Conservation (phyloP, 805 yeast species). For the Ogataea nakhonphanomensis region DNA sequence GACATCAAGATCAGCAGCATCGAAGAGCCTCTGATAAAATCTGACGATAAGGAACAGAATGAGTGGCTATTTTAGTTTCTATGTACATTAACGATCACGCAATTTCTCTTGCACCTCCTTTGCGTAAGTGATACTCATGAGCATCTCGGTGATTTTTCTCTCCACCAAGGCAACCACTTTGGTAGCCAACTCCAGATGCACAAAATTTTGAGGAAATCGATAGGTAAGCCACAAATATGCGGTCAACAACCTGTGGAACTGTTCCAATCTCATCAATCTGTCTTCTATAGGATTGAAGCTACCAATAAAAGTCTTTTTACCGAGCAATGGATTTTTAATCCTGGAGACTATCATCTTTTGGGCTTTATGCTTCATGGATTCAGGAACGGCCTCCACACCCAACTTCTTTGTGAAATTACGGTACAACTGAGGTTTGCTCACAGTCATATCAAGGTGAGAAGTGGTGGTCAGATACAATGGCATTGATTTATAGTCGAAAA, state of each 20-base stretch:
- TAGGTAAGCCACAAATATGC: constrained; percentile 83
- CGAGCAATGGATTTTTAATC: constrained; percentile 15
- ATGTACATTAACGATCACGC: constrained; percentile 1
- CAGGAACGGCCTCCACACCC: constrained; percentile 31
- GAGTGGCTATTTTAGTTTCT: constrained; percentile 45
- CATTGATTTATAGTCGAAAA: constrained; percentile 45
- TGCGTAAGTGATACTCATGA: constrained; percentile 31
- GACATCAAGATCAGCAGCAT: constrained; percentile 66
- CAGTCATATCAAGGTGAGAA: constrained; percentile 9
- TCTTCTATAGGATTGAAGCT: constrained; percentile 28
- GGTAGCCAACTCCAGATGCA: constrained; percentile 70
- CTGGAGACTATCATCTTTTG: constrained; percentile 11
- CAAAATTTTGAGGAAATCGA: constrained; percentile 77
- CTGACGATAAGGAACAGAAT: constrained; percentile 37
- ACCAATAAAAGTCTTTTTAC: constrained; percentile 18
- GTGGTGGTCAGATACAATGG: constrained; percentile 30
- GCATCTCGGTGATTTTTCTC: constrained; percentile 49
- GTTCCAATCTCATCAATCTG: constrained; percentile 46
- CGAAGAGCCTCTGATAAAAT: constrained; percentile 56
- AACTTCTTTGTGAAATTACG: constrained; percentile 9
- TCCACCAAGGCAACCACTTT: constrained; percentile 72
- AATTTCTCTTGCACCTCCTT: background rate
- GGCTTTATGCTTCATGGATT: constrained; percentile 17
- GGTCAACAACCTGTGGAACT: constrained; percentile 61
- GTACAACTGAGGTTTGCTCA: constrained; percentile 12